Evolutionary conservation across 257 asterid species (phyloP).

Genomic region (Euphrasia confusa): DNA sequence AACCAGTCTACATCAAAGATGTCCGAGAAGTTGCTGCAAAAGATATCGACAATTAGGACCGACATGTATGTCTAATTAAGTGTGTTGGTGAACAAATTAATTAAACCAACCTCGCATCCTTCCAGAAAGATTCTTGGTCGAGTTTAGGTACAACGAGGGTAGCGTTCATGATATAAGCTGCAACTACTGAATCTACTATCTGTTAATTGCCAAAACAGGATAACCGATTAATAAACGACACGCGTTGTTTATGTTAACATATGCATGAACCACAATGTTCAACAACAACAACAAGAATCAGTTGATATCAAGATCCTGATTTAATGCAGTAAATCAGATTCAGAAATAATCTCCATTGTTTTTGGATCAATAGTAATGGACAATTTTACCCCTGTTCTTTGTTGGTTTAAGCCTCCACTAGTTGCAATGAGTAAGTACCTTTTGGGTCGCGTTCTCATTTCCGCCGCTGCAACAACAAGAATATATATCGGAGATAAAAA

Average conservation of each 20-base stretch:
- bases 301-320: too few species aligned
- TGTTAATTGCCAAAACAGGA: constrained; percentile 20
- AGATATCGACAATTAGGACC: neutral
- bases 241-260: too few species aligned
- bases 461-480: constrained; percentile 33
- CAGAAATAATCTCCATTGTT: too few species aligned
- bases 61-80: too few species aligned
- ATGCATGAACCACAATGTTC: too few species aligned
- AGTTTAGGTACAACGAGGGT: constrained; percentile 67
- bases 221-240: neutral
- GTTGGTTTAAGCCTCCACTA: constrained; percentile 86
- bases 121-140: constrained; percentile 79
- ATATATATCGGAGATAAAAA: too few species aligned
- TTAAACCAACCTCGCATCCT: constrained; percentile 56
- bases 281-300: too few species aligned
- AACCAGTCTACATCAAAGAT: constrained; percentile 63
- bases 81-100: too few species aligned
- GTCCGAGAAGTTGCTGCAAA: constrained; percentile 73
- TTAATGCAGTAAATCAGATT: too few species aligned
- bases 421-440: constrained; percentile 68
- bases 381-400: constrained; percentile 78
- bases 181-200: constrained; percentile 82
- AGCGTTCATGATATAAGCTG: constrained; percentile 70
- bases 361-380: neutral
- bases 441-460: constrained; percentile 30